Base-by-base conservation (phyloP, 768 basidiomycete species). In the Termitomyces sp. region DNA sequence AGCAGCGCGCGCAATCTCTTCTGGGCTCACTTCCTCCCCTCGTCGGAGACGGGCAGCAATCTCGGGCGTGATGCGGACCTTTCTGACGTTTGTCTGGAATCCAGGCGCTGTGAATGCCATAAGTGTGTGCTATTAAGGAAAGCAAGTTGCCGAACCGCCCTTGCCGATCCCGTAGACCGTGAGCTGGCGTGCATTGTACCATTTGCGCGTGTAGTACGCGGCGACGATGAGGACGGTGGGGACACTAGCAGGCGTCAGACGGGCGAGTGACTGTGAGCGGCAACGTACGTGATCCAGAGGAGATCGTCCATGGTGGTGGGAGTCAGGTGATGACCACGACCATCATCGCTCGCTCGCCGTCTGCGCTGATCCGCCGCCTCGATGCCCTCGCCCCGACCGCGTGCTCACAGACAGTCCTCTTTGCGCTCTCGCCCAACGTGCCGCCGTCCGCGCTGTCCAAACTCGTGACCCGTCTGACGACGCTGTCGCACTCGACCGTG, bases 101-200 rank as follows among this genome's bases (percentile, higher is more conserved):
- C 82, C 82, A 3, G 77, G 76, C 1, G 82, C 81, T 81, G 33
- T 20, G 39, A 41, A 22, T 34, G 33, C 16, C n/a, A 10, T 58
- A 15, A 63, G 36, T 31, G n/a, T 28, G 26, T 26, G 45, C 31
- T 28, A 26, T 45, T 7, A 44, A 49, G 24, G 26, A 31, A 39
- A 7, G 20, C 12, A 37, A 5, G 20, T 28, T 34, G 36, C 61
- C 77, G 37, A 54, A 82, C 81, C 81, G 52, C 81, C 81, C 67
- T 79, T 81, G n/a, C 81, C 81, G 41, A 82, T 82, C 7, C 81
- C 81, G 60, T 83, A 70, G 6, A 80, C 63, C 52, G 70, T 68
- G 31, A 83, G 71, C 50, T 68, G 67, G 45, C 80, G 71, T 16
- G 75, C 75, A 5, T 79, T 70, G 57, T 81, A 82, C 78, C 78